These are phyloP conservation scores for Rhizopus sp. DNA, from an alignment of 371 early-diverging fungal species.

Conservation along the genomic window DNA sequence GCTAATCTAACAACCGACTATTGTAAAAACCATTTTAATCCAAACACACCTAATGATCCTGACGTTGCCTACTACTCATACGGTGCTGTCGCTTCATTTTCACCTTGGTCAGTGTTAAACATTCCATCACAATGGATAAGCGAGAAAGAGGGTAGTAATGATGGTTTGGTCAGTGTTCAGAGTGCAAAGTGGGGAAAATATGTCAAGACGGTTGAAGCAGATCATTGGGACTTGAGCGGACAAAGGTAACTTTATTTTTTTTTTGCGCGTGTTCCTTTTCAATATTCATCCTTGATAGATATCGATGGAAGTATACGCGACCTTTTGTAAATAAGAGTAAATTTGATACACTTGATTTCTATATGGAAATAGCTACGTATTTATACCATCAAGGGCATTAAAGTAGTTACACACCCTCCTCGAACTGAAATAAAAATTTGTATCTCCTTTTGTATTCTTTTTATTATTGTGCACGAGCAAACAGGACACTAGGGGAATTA, in stretches of 20 bases:
- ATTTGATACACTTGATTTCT: constrained; percentile 80
- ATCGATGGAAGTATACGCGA: constrained; percentile 26
- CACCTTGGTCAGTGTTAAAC: constrained; percentile 52
- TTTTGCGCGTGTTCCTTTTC: neutral
- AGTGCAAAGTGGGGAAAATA: constrained; percentile 89
- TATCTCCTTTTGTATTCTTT: constrained; percentile 1
- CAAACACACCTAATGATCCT: constrained; percentile 78
- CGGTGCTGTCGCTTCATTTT: constrained; percentile 61
- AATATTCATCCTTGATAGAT: constrained; percentile 11
- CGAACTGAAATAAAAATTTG: neutral
- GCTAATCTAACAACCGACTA: constrained; percentile 86
- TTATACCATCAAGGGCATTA: constrained; percentile 57
- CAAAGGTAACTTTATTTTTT: constrained; percentile 21
- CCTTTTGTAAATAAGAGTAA: constrained; percentile 29
- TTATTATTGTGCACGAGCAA: neutral
- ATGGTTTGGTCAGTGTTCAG: constrained; percentile 82
- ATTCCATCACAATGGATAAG: constrained; percentile 54
- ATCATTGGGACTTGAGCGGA: constrained; percentile 84
- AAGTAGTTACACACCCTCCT: neutral
- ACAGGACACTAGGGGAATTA: neutral
- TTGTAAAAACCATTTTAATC: constrained; percentile 82
- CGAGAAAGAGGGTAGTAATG: constrained; percentile 72
- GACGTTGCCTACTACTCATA: constrained; percentile 81
- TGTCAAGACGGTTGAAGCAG: constrained; percentile 75
- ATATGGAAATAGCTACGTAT: constrained; percentile 71